These are phyloP conservation scores for Apodospora peruviana DNA, from an alignment of 495 filamentous ascomycete species.

Conservation along the genomic window DNA sequence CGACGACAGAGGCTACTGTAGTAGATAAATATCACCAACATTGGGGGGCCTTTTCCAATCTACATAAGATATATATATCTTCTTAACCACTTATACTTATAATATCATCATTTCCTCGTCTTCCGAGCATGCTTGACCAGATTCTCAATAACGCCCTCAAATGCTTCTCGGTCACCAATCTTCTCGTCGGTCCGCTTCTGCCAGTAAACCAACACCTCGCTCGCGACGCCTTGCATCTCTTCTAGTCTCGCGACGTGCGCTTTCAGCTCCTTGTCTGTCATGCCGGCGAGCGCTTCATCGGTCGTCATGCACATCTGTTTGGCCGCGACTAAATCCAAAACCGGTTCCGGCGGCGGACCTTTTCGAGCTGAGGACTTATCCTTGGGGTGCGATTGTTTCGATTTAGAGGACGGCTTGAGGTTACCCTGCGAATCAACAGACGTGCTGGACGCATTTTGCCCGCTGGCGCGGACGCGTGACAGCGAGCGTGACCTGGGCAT, in stretches of 20 bases:
- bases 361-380: slow-evolving; percentile 15
- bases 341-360: slow-evolving; percentile 62
- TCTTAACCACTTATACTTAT: background rate
- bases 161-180: slow-evolving; percentile 85
- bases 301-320: slow-evolving; percentile 77
- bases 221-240: slow-evolving; percentile 59
- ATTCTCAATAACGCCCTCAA: slow-evolving; percentile 98
- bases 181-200: slow-evolving; percentile 76
- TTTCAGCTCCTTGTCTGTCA: slow-evolving; percentile 70
- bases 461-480: slow-evolving; percentile 42
- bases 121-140: slow-evolving; percentile 91
- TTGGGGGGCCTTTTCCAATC: too few relatives aligned
- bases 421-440: slow-evolving; percentile 51
- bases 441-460: slow-evolving; percentile 47
- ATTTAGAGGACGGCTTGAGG: slow-evolving; percentile 20
- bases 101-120: slow-evolving; percentile 62
- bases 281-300: slow-evolving; percentile 67
- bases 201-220: slow-evolving; percentile 84
- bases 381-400: too few relatives aligned
- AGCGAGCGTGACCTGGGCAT: slow-evolving; percentile 32
- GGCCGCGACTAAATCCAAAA: slow-evolving; percentile 73
- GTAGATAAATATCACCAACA: too few relatives aligned
- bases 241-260: slow-evolving; percentile 68
- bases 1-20: too few relatives aligned
- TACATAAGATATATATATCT: background rate